These are phyloP conservation scores for Pythium insidiosum DNA, from an alignment of 352 stramenopile genomes.

Conservation along the genomic window DNA sequence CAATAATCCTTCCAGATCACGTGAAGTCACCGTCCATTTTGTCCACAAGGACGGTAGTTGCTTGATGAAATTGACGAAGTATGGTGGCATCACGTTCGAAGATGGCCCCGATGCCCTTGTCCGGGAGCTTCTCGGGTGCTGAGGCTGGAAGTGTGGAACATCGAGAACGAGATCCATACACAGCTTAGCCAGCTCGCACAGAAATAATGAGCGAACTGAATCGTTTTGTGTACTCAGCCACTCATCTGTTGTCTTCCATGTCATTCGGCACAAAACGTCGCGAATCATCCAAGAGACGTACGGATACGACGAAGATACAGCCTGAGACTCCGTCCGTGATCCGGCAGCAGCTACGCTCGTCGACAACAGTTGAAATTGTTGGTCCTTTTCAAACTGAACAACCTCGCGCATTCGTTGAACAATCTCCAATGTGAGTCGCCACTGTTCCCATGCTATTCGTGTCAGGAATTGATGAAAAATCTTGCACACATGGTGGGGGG, in stretches of 20 bases:
- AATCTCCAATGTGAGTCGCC: constrained; percentile 73
- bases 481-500: constrained; percentile 72
- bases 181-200: constrained; percentile 64
- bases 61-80: constrained; percentile 85
- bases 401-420: constrained; percentile 81
- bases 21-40: constrained; percentile 63
- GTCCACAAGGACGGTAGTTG: constrained; percentile 60
- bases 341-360: constrained; percentile 20
- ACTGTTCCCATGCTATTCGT: constrained; percentile 74
- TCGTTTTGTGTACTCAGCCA: constrained; percentile 58
- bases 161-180: constrained; percentile 74
- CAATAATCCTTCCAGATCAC: constrained; percentile 49
- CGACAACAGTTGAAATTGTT: constrained; percentile 23
- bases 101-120: constrained; percentile 28
- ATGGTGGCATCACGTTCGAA: constrained; percentile 64
- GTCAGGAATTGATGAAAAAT: constrained; percentile 78
- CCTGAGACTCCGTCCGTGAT: too few species aligned
- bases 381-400: constrained; percentile 51
- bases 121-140: constrained; percentile 18
- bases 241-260: constrained; percentile 66
- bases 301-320: constrained; percentile 59
- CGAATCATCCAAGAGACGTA: constrained; percentile 83
- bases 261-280: constrained; percentile 71
- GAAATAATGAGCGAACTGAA: constrained; percentile 48
- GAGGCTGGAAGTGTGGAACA: constrained; percentile 56